Conservation (phyloP, 768 basidiomycete species). For the Hydnum rufescens region DNA sequence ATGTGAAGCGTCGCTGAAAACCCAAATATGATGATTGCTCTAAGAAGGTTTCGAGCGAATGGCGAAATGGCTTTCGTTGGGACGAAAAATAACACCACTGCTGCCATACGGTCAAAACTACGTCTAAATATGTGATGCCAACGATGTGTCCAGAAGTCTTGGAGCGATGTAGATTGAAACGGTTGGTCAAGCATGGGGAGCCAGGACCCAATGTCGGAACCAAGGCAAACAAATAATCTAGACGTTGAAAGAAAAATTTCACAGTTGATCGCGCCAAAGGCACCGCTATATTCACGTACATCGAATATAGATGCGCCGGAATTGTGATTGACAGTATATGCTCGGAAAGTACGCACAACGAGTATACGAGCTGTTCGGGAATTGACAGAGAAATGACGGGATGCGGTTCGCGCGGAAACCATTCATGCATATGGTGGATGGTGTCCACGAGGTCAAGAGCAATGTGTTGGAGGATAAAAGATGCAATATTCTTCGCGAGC, state of each 20-base stretch:
- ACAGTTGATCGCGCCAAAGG: background rate
- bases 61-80: background rate
- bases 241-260: background rate
- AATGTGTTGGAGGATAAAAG: no score
- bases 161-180: conserved; percentile 4
- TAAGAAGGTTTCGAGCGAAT: background rate
- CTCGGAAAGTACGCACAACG: background rate
- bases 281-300: no score
- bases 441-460: conserved; percentile 8
- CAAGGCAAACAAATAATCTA: no score
- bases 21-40: conserved; percentile 5
- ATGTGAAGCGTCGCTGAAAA: conserved; percentile 8
- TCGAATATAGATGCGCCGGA: conserved; percentile 1
- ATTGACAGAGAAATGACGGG: conserved; percentile 8
- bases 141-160: conserved; percentile 8
- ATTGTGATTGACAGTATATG: conserved; percentile 5
- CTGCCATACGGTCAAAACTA: conserved; percentile 3
- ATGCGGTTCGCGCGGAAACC: background rate
- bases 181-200: conserved; percentile 7
- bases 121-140: conserved; percentile 10
- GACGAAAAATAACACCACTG: background rate
- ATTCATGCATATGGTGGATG: background rate
- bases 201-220: conserved; percentile 2
- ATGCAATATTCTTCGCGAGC: background rate
- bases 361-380: conserved; percentile 4